These are phyloP conservation scores for Pseudodiploospora longispora DNA, from an alignment of 2,329 filamentous ascomycete species.

Conservation along the genomic window DNA sequence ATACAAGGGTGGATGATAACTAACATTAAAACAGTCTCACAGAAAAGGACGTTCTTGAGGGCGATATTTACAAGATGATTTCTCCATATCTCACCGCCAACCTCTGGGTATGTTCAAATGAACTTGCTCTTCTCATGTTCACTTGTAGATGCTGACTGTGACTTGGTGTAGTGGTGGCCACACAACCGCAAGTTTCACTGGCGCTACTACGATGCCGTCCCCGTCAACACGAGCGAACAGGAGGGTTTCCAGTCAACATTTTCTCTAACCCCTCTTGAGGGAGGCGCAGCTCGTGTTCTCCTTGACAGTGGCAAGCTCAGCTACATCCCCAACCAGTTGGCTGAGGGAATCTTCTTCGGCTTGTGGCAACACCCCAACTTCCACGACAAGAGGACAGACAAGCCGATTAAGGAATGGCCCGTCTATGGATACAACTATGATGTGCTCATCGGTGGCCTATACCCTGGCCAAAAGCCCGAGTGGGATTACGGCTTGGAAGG, in stretches of 20 bases:
- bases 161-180: slow-evolving; percentile 38
- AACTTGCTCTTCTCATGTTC: not conserved
- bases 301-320: slow-evolving; percentile 40
- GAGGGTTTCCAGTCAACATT: slow-evolving; percentile 46
- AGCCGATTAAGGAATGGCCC: slow-evolving; percentile 35
- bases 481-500: slow-evolving; percentile 43
- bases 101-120: slow-evolving; percentile 31
- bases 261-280: slow-evolving; percentile 38
- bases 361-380: slow-evolving; percentile 45
- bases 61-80: slow-evolving; percentile 42
- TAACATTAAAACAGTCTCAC: slow-evolving; percentile 24
- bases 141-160: not conserved
- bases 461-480: slow-evolving; percentile 37
- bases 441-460: slow-evolving; percentile 43
- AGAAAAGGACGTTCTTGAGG: slow-evolving; percentile 39
- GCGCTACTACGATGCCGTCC: slow-evolving; percentile 43
- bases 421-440: slow-evolving; percentile 48
- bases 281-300: slow-evolving; percentile 28
- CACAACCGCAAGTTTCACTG: slow-evolving; percentile 43
- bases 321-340: slow-evolving; percentile 38
- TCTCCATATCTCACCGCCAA: slow-evolving; percentile 43
- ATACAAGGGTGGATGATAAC: not conserved
- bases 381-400: slow-evolving; percentile 39
- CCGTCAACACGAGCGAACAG: slow-evolving; percentile 30
- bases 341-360: slow-evolving; percentile 41